Conservation (phyloP, 306 rosid genomes). For the Urtica urens region DNA sequence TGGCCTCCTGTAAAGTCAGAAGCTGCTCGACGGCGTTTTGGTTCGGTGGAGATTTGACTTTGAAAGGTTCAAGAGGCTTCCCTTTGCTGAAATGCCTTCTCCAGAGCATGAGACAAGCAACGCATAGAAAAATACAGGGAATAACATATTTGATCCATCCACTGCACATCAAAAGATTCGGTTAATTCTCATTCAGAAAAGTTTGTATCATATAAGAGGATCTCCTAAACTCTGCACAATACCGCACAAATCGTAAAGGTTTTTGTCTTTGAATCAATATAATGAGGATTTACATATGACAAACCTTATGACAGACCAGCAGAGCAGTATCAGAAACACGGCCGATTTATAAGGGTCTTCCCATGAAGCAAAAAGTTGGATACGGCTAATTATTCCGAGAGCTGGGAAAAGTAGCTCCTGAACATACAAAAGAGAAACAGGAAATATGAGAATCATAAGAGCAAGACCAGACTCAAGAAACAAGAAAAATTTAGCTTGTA, state of each 20-base stretch:
- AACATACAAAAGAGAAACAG: not conserved
- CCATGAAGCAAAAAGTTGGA: slow-evolving; percentile 59
- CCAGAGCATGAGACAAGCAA: slow-evolving; percentile 63
- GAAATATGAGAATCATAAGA: no score
- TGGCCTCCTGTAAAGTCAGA: slow-evolving; percentile 71
- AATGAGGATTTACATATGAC: not conserved
- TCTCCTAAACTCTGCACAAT: not conserved
- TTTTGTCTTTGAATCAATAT: not conserved
- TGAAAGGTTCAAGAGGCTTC: slow-evolving; percentile 51
- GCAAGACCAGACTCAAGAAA: no score
- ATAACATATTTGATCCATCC: slow-evolving; percentile 69
- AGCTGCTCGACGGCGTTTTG: slow-evolving; percentile 84
- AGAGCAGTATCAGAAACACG: slow-evolving; percentile 43
- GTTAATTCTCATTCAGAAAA: no score
- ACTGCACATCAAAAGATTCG: slow-evolving; percentile 48
- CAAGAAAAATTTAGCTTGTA: no score
- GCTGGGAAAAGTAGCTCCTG: slow-evolving; percentile 75
- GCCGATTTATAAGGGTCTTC: slow-evolving; percentile 55
- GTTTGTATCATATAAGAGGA: no score
- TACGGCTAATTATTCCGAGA: slow-evolving; percentile 34
- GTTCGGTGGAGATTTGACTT: slow-evolving; percentile 52
- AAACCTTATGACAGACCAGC: slow-evolving; percentile 61
- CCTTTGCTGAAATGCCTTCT: slow-evolving; percentile 46
- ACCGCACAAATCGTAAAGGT: no score
- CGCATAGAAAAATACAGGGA: slow-evolving; percentile 44